Percentiles rank a stretch among this genome's conserved stretches.
phyloP scores from a whole-genome alignment of 371 early-diverging fungal species.

The Rhizopus sp. region DNA sequence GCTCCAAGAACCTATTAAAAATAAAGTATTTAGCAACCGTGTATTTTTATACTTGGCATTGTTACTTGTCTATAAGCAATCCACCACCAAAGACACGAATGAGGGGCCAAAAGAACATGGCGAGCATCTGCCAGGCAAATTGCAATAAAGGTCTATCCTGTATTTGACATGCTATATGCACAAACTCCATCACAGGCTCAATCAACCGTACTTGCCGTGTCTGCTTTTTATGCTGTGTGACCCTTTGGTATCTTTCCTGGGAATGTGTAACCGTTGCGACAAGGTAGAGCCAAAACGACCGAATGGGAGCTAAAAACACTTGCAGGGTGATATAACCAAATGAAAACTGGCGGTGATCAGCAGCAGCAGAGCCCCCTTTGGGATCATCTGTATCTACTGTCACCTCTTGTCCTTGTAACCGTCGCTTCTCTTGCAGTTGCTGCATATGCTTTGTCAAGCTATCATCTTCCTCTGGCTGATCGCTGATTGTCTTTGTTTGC shows the following conservation, averaged over 20 bases:
- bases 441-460: slow-evolving; percentile 39
- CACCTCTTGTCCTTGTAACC: slow-evolving; percentile 26
- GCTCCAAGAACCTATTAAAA: slow-evolving; percentile 48
- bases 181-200: slow-evolving; percentile 42
- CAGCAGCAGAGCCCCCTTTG: not conserved
- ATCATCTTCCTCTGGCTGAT: slow-evolving; percentile 16
- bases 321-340: slow-evolving; percentile 50
- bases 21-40: not conserved
- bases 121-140: slow-evolving; percentile 50
- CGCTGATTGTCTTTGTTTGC: slow-evolving; percentile 19
- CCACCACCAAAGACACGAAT: slow-evolving; percentile 49
- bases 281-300: slow-evolving; percentile 35
- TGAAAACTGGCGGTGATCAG: slow-evolving; percentile 29
- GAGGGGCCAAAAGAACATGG: slow-evolving; percentile 52
- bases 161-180: slow-evolving; percentile 33
- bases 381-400: slow-evolving; percentile 16
- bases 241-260: slow-evolving; percentile 44
- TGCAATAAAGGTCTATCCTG: slow-evolving; percentile 40
- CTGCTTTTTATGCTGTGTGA: slow-evolving; percentile 40
- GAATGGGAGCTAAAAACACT: slow-evolving; percentile 41
- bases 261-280: slow-evolving; percentile 41
- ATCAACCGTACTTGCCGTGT: slow-evolving; percentile 40
- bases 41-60: not conserved
- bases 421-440: slow-evolving; percentile 39
- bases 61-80: slow-evolving; percentile 48